Conservation (phyloP, 2,329 filamentous ascomycete species). For the Aspergillus eucalypticola region DNA sequence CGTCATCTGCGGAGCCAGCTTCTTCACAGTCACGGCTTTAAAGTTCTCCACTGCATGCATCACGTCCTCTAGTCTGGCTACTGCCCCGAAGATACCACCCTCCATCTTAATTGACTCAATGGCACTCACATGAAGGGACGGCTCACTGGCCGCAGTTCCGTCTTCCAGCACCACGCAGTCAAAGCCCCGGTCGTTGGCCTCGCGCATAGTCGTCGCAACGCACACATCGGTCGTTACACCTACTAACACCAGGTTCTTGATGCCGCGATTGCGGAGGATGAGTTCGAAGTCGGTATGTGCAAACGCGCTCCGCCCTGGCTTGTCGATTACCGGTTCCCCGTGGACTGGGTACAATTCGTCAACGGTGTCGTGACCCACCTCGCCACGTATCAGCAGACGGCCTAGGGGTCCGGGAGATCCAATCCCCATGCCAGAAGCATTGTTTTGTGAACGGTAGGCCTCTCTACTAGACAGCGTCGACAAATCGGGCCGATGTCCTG, state of each 20-base stretch:
- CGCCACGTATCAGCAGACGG: conserved; percentile 59
- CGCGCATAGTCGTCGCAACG: conserved; percentile 57
- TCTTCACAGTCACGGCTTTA: conserved; percentile 44
- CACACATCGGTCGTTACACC: conserved; percentile 60
- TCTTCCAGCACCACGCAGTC: conserved; percentile 56
- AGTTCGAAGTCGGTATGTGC: conserved; percentile 57
- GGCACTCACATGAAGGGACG: conserved; percentile 43
- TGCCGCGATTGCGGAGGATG: conserved; percentile 51
- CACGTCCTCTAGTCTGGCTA: conserved; percentile 42
- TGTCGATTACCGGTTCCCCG: conserved; percentile 56
- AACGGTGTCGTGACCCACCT: conserved; percentile 59
- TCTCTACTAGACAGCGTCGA: conserved; percentile 60
- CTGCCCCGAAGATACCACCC: conserved; percentile 48
- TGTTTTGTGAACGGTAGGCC: conserved; percentile 54
- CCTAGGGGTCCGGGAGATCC: conserved; percentile 57
- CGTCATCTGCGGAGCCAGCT: conserved; percentile 44
- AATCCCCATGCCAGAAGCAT: conserved; percentile 53
- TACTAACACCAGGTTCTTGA: conserved; percentile 55
- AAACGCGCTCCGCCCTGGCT: conserved; percentile 57
- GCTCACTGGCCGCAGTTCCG: conserved; percentile 46
- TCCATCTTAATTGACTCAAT: conserved; percentile 50
- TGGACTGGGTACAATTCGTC: conserved; percentile 53
- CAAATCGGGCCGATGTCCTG: conserved; percentile 54
- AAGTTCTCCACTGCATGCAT: conserved; percentile 46
- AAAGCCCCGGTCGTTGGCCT: conserved; percentile 58